Evolutionary conservation across 1,284 basidiomycete species (phyloP).

Genomic region (Trametes versicolor): DNA sequence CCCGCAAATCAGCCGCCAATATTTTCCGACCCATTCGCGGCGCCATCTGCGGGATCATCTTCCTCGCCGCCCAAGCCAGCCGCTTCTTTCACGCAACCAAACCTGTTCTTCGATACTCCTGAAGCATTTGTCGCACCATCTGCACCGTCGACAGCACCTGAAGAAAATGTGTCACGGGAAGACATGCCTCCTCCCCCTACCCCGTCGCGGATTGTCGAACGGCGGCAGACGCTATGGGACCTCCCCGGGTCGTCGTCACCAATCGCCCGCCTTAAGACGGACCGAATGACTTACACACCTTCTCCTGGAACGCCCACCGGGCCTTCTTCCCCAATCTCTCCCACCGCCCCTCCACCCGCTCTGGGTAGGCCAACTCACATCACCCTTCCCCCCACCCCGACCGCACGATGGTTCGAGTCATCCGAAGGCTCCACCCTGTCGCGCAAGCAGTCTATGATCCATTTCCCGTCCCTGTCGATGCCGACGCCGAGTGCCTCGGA

Average conservation of each 20-base stretch:
- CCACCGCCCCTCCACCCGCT: slow-evolving; percentile 38
- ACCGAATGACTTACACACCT: slow-evolving; percentile 31
- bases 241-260: slow-evolving; percentile 38
- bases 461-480: slow-evolving; percentile 42
- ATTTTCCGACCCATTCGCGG: slow-evolving; percentile 17
- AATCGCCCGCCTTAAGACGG: slow-evolving; percentile 31
- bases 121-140: slow-evolving; percentile 1
- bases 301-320: slow-evolving; percentile 21
- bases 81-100: background rate
- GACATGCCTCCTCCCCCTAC: slow-evolving; percentile 19
- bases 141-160: slow-evolving; percentile 1
- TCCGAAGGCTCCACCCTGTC: slow-evolving; percentile 27
- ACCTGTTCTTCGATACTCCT: slow-evolving; percentile 15
- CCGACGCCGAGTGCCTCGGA: slow-evolving; percentile 34
- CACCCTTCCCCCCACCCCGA: slow-evolving; percentile 45
- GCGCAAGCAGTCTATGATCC: slow-evolving; percentile 42
- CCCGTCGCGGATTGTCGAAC: slow-evolving; percentile 37
- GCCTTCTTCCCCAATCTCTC: slow-evolving; percentile 35
- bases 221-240: slow-evolving; percentile 43
- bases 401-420: slow-evolving; percentile 44
- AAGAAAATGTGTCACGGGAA: slow-evolving; percentile 8
- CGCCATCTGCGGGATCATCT: slow-evolving; percentile 1
- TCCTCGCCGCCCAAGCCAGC: background rate
- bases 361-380: slow-evolving; percentile 35
- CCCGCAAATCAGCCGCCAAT: slow-evolving; percentile 1